These are phyloP conservation scores for Penicillium janthinellum DNA, from an alignment of 2,329 filamentous ascomycete genomes.

Conservation along the genomic window DNA sequence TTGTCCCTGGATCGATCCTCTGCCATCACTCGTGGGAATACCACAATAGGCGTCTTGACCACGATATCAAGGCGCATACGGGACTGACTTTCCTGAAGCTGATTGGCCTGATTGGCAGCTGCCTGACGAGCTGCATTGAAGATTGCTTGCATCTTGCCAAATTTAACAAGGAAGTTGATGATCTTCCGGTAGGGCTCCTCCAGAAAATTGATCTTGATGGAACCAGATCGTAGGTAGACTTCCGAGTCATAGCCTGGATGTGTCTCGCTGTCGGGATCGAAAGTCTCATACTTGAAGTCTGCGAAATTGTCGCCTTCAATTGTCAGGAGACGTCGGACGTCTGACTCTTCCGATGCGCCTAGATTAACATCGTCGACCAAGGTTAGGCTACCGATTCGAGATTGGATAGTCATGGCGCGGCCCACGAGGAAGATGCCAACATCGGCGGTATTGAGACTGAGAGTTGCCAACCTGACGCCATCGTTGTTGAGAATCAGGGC, in stretches of 20 bases:
- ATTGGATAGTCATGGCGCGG: conserved; percentile 83
- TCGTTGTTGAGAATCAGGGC: conserved; percentile 96
- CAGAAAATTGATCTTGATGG: conserved; percentile 94
- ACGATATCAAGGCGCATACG: conserved; percentile 93
- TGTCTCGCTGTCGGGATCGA: conserved; percentile 70
- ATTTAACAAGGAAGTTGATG: conserved; percentile 96
- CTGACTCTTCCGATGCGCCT: conserved; percentile 78
- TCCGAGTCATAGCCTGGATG: conserved; percentile 97
- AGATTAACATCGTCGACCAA: conserved; percentile 92
- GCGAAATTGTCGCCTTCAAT: conserved; percentile 95
- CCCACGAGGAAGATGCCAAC: conserved; percentile 86
- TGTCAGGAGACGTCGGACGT: conserved; percentile 81
- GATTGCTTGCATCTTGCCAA: conserved; percentile 98
- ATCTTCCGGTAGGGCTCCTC: conserved; percentile 98
- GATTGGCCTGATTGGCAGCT: conserved; percentile 87
- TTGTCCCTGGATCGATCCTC: conserved; percentile 75
- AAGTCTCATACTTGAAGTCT: conserved; percentile 97
- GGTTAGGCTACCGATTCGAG: conserved; percentile 82
- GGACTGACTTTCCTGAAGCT: conserved; percentile 85
- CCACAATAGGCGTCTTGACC: conserved; percentile 91
- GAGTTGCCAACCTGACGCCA: conserved; percentile 86
- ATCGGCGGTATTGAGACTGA: conserved; percentile 90
- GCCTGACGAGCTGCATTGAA: conserved; percentile 97
- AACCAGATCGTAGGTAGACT: conserved; percentile 86
- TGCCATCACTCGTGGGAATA: conserved; percentile 80